Percentiles rank a stretch among this genome's conserved stretches.
Evolutionary conservation across 805 yeast species (phyloP).

Genomic region (Monosporozyma yasuniensis): DNA sequence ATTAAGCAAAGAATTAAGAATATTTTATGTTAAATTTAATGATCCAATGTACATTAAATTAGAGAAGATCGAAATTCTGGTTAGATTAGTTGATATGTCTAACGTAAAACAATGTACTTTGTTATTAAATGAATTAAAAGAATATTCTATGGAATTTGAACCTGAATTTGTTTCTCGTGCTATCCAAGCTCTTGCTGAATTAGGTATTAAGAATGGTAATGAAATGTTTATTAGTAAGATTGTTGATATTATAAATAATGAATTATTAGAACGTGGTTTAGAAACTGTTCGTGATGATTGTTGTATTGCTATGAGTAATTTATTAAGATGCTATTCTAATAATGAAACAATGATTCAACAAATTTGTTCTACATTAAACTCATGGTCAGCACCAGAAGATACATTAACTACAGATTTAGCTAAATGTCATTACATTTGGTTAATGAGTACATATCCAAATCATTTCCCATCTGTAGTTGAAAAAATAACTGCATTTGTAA

Average conservation of each 20-base stretch:
- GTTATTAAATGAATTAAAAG: slow-evolving; percentile 61
- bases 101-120: slow-evolving; percentile 42
- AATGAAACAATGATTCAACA: slow-evolving; percentile 23
- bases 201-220: slow-evolving; percentile 50
- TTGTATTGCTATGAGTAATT: slow-evolving; percentile 51
- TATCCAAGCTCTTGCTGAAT: slow-evolving; percentile 58
- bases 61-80: slow-evolving; percentile 68
- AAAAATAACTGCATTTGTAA: slow-evolving; percentile 39
- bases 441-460: slow-evolving; percentile 60
- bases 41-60: slow-evolving; percentile 72
- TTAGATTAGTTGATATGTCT: slow-evolving; percentile 51
- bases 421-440: slow-evolving; percentile 53
- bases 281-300: slow-evolving; percentile 55
- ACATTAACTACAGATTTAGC: slow-evolving; percentile 38
- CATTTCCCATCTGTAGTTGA: slow-evolving; percentile 46
- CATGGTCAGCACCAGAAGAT: slow-evolving; percentile 36
- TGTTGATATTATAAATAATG: slow-evolving; percentile 46
- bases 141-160: slow-evolving; percentile 80
- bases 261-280: slow-evolving; percentile 46
- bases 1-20: slow-evolving; percentile 69
- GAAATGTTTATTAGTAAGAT: slow-evolving; percentile 44
- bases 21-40: slow-evolving; percentile 81
- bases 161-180: slow-evolving; percentile 62
- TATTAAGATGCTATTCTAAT: slow-evolving; percentile 55
- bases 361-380: slow-evolving; percentile 30